A percentile compares a stretch with the other conserved stretches of the same genome.
phyloP scores from a whole-genome alignment of 2,329 filamentous ascomycete species.

The Pyricularia pennisetigena region DNA sequence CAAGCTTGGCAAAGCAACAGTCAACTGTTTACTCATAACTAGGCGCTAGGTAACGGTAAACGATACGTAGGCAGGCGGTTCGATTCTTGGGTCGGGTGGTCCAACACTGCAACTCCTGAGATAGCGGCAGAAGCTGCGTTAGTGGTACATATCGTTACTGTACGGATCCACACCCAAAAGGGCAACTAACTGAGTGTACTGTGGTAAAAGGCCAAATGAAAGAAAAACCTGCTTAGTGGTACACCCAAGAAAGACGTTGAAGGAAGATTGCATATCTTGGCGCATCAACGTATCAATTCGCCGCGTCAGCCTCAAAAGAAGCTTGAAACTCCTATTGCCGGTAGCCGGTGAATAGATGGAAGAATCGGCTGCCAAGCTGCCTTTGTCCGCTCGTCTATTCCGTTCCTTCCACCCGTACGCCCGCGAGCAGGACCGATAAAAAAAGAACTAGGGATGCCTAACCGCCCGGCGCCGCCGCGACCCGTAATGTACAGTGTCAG shows the following conservation, averaged over 20 bases:
- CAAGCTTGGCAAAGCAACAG: too few relatives aligned
- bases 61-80: too few relatives aligned
- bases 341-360: not conserved
- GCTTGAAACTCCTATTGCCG: not conserved
- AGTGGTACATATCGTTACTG: not conserved
- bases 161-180: not conserved
- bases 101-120: not conserved
- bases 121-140: not conserved
- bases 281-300: not conserved
- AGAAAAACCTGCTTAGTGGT: not conserved
- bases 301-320: not conserved
- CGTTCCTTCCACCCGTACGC: not conserved
- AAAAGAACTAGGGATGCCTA: not conserved
- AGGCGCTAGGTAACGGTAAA: too few relatives aligned
- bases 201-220: too few relatives aligned
- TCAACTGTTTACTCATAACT: too few relatives aligned
- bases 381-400: not conserved
- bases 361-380: not conserved
- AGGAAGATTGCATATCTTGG: not conserved
- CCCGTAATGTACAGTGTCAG: not conserved
- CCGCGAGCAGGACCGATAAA: not conserved
- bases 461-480: not conserved
- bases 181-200: too few relatives aligned
- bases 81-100: too few relatives aligned
- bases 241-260: not conserved